These are phyloP conservation scores for Penicillium verrucosum DNA, from an alignment of 2,329 filamentous ascomycete genomes.

Conservation along the genomic window DNA sequence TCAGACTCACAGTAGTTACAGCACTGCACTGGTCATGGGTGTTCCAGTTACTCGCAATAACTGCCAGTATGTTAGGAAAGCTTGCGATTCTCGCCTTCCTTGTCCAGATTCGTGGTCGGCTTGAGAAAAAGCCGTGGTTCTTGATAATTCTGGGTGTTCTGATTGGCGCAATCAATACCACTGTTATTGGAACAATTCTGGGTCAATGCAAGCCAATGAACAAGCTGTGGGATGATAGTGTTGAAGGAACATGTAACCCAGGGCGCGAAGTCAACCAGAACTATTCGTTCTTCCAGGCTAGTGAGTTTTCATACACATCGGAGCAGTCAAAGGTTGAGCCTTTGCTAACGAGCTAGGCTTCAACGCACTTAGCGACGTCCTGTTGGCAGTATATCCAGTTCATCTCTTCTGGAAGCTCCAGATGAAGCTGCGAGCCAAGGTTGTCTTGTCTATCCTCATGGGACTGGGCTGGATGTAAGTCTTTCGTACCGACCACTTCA, in stretches of 20 bases:
- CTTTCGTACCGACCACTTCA: not conserved
- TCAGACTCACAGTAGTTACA: constrained; percentile 2
- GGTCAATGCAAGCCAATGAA: constrained; percentile 20
- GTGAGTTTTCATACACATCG: constrained; percentile 2
- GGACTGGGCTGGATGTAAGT: constrained; percentile 30
- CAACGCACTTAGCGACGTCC: constrained; percentile 17
- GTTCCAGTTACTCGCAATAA: constrained; percentile 22
- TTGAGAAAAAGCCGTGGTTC: constrained; percentile 17
- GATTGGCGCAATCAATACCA: constrained; percentile 19
- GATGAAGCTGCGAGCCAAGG: constrained; percentile 20
- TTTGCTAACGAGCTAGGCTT: constrained; percentile 7
- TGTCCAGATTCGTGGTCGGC: constrained; percentile 21
- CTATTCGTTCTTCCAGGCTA: constrained; percentile 22
- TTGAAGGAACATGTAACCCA: constrained; percentile 17
- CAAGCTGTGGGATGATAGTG: constrained; percentile 20
- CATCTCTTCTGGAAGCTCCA: constrained; percentile 23
- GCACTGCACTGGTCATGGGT: constrained; percentile 23
- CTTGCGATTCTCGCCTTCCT: constrained; percentile 25
- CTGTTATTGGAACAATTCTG: constrained; percentile 17
- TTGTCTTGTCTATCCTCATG: constrained; percentile 21
- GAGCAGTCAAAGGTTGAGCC: too few relatives aligned
- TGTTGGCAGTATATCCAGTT: constrained; percentile 23
- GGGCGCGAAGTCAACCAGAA: constrained; percentile 12
- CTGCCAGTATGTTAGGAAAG: constrained; percentile 21
- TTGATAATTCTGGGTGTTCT: constrained; percentile 18